Evolutionary conservation across 768 basidiomycete genomes (phyloP).

Genomic region (Scleroderma bovista): DNA sequence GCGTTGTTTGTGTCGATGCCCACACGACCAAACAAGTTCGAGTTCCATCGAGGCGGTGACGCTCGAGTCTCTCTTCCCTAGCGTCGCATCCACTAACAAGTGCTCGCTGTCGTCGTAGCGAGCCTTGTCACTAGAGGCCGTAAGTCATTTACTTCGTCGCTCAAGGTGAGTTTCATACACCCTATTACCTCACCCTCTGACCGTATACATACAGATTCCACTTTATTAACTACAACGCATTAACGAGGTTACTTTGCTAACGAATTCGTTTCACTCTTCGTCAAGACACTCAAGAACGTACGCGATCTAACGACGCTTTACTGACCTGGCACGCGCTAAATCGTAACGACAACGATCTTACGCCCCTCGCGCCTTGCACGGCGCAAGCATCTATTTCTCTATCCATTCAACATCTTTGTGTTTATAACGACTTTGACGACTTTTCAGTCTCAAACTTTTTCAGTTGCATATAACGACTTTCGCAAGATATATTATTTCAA

Average conservation of each 20-base stretch:
- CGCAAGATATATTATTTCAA: constrained; percentile 9
- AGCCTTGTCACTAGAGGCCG: constrained; percentile 15
- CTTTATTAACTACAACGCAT: constrained; percentile 16
- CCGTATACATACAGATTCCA: constrained; percentile 7
- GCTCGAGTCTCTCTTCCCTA: constrained; percentile 11
- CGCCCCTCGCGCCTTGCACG: constrained; percentile 8
- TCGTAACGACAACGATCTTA: constrained; percentile 19
- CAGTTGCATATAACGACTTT: constrained; percentile 20
- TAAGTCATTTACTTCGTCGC: constrained; percentile 22
- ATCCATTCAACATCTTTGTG: constrained; percentile 10
- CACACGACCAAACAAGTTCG: constrained; percentile 32
- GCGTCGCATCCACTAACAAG: constrained; percentile 19
- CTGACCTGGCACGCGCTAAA: constrained; percentile 11
- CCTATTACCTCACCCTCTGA: not conserved
- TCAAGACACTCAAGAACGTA: constrained; percentile 11
- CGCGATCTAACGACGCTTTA: constrained; percentile 13
- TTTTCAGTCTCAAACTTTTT: constrained; percentile 11
- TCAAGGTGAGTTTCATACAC: constrained; percentile 15
- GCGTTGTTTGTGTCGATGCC: constrained; percentile 22
- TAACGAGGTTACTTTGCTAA: constrained; percentile 21
- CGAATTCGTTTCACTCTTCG: constrained; percentile 14
- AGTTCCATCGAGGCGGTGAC: constrained; percentile 14
- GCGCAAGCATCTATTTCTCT: constrained; percentile 1
- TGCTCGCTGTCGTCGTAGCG: constrained; percentile 17
- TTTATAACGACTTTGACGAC: constrained; percentile 23